Evolutionary conservation across 2,329 filamentous ascomycete genomes (phyloP), one percentile per base, ranked within the genome.

Genomic region (Bipolaris sorokiniana): DNA sequence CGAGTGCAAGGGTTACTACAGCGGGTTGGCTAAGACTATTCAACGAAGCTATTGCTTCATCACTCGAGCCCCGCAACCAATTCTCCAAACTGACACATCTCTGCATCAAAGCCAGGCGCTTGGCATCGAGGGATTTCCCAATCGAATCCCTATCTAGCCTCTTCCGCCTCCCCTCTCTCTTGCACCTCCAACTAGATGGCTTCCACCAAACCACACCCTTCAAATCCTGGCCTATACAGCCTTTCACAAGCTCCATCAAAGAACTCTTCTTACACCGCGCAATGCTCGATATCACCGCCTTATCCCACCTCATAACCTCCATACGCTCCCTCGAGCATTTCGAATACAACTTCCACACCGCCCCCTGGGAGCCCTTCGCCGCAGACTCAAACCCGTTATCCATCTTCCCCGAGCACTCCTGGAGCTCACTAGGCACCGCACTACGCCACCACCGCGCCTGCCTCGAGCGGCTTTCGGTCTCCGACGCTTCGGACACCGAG

Each of bases 251-350:
- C 41, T 22, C 38, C 3, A 44, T 64, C 6, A 18, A 47, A 16
- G 3, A 28, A 7, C 33, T 64, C 3, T 0, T 3, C 10, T 16
- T 62, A 1, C 9, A 10, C 2, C 1, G 20, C 2, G 36, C 22
- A 7, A 60, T 60, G 33, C 37, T 62, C 5, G 51, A 56, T 7
- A 52, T 55, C 18, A 13, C 40, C 5, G 58, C 51, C 3, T 5
- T 61, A 5, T 31, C 42, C 3, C 36, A 59, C 23, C 42, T 61
- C 7, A 5, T 63, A 2, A 36, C 28, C 16, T 47, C 58, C 2
- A 41, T 58, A 7, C 58, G 54, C n/a, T 38, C 54, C 22, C 41
- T 61, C 1, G 22, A 36, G n/a, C 40, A 11, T 3, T 47, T 63
- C 40, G 3, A 10, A 5, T 59, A 41, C 33, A 1, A 31, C 1